Conservation (phyloP, 768 basidiomycete genomes). For the Coprinopsis sp. region DNA sequence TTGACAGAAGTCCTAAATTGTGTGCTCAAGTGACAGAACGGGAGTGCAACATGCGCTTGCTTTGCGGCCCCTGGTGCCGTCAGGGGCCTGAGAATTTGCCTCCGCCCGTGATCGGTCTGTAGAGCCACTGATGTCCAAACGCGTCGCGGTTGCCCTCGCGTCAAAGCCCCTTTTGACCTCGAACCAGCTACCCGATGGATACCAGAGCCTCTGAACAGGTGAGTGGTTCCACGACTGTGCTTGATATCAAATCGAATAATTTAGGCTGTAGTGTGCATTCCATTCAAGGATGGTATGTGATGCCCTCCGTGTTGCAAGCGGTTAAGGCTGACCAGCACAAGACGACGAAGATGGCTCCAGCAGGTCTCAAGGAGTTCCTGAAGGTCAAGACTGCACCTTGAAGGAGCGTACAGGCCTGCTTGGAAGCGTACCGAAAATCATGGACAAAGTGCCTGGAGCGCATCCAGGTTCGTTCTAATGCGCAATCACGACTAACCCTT, state of each 20-base stretch:
- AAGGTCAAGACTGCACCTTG: neutral
- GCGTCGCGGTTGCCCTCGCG: too few species aligned
- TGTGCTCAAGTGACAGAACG: too few species aligned
- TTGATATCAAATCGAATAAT: too few species aligned
- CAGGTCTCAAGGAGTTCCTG: neutral
- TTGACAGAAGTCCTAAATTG: neutral
- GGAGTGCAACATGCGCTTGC: too few species aligned
- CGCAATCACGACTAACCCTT: neutral
- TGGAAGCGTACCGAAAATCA: conserved; percentile 49
- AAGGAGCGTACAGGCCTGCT: conserved; percentile 21
- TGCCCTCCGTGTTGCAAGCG: neutral
- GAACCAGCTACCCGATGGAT: too few species aligned
- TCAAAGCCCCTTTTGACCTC: too few species aligned
- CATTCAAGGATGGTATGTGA: neutral
- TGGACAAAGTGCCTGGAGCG: conserved; percentile 58
- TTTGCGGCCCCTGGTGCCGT: too few species aligned
- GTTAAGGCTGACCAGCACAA: neutral
- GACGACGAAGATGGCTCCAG: neutral
- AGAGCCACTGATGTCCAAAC: too few species aligned
- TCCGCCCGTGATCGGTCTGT: too few species aligned
- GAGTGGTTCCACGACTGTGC: too few species aligned
- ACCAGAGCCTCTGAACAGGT: too few species aligned
- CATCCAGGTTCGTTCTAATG: conserved; percentile 41
- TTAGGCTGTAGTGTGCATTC: neutral
- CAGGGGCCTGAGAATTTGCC: too few species aligned